Evolutionary conservation across 75 land plant genomes (phyloP).

Genomic region (Pinus albicaulis): DNA sequence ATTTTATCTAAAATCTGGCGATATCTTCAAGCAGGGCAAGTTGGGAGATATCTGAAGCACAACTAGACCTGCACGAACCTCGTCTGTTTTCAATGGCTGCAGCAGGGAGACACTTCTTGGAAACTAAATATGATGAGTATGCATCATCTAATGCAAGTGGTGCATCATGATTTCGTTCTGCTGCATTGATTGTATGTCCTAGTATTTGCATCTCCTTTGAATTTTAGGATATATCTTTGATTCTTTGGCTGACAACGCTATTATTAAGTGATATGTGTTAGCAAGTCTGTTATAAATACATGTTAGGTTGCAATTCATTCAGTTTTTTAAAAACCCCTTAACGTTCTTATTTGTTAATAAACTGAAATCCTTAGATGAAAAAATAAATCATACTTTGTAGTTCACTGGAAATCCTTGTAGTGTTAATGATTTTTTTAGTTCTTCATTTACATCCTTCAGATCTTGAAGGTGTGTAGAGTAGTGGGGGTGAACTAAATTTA

Average conservation of each 20-base stretch:
- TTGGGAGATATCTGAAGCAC: constrained; percentile 58
- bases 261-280: too few species aligned
- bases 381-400: too few species aligned
- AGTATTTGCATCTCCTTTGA: too few species aligned
- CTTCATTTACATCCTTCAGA: neutral
- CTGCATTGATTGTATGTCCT: constrained; percentile 66
- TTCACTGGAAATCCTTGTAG: too few species aligned
- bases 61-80: constrained; percentile 50
- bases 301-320: too few species aligned
- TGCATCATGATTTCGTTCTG: constrained; percentile 56
- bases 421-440: neutral
- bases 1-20: neutral
- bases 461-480: neutral
- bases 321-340: too few species aligned
- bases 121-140: constrained; percentile 55
- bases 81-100: constrained; percentile 71
- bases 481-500: neutral
- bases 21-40: constrained; percentile 36
- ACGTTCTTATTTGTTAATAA: too few species aligned
- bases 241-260: neutral
- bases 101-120: constrained; percentile 44
- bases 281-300: too few species aligned
- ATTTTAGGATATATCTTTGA: neutral
- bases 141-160: constrained; percentile 54
- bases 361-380: too few species aligned